These are phyloP conservation scores for Phytopythium montanum DNA, from an alignment of 352 stramenopile genomes.

Conservation along the genomic window DNA sequence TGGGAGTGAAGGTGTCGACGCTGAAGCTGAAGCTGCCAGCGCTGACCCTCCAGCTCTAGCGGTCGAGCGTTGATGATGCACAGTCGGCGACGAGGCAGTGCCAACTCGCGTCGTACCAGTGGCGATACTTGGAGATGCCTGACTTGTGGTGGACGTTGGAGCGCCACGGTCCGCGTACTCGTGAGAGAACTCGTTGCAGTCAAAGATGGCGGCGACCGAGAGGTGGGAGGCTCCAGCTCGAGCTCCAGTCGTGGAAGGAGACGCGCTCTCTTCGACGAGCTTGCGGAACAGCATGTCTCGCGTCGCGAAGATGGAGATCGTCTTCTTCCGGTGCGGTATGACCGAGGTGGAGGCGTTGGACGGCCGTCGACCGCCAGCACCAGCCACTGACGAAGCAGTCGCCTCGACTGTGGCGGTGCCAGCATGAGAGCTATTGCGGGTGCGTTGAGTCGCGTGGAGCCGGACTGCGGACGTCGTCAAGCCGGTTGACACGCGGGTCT, in stretches of 20 bases:
- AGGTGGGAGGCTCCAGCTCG: background rate
- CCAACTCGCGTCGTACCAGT: background rate
- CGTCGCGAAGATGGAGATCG: background rate
- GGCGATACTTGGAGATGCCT: background rate
- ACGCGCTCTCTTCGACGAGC: conserved; percentile 37
- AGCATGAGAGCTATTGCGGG: background rate
- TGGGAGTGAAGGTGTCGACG: background rate
- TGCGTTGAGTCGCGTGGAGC: background rate
- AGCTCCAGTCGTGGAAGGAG: conserved; percentile 6
- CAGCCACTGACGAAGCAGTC: background rate
- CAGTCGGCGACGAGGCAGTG: background rate
- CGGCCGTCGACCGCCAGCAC: background rate
- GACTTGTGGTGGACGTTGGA: conserved; percentile 9
- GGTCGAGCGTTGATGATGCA: conserved; percentile 1
- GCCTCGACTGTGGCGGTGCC: conserved; percentile 7
- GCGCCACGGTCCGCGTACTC: conserved; percentile 52
- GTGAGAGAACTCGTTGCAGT: conserved; percentile 59
- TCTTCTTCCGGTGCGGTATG: conserved; percentile 8
- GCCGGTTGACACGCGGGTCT: conserved; percentile 26
- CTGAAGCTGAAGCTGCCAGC: background rate
- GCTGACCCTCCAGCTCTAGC: background rate
- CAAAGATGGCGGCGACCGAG: conserved; percentile 13
- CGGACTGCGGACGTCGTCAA: background rate
- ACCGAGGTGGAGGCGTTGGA: background rate
- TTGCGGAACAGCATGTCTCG: conserved; percentile 7